Conservation (phyloP, 2,329 filamentous ascomycete genomes). For the Colletotrichum ledebouriae region DNA sequence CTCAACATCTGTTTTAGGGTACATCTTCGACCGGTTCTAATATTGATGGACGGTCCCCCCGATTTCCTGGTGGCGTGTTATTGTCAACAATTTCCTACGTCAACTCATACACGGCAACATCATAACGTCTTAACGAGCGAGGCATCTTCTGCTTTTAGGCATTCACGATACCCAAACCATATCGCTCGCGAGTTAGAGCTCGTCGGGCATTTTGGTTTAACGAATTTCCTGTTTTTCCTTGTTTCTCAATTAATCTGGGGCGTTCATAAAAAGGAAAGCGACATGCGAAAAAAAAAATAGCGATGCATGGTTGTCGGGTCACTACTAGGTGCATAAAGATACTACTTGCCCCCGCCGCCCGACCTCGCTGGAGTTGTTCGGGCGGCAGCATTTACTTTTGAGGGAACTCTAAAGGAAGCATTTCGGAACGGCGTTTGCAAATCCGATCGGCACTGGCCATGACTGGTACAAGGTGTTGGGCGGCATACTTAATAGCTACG, state of each 20-base stretch:
- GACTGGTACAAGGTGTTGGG: slow-evolving; percentile 10
- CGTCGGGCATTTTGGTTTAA: neutral
- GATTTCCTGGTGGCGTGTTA: too few relatives aligned
- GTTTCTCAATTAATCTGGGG: neutral
- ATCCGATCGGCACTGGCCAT: slow-evolving; percentile 15
- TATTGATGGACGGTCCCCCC: neutral
- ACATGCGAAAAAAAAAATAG: neutral
- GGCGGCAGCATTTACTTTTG: slow-evolving; percentile 10
- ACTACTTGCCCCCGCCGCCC: neutral
- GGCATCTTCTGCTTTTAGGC: slow-evolving; percentile 44
- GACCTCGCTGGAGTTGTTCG: slow-evolving; percentile 18
- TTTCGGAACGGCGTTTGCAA: slow-evolving; percentile 17
- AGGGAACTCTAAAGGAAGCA: neutral
- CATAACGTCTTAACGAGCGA: slow-evolving; percentile 25
- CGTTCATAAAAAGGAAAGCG: neutral
- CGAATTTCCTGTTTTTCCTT: neutral
- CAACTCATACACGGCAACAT: slow-evolving; percentile 1
- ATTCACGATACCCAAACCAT: slow-evolving; percentile 44
- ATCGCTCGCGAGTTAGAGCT: slow-evolving; percentile 31
- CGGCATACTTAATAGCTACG: slow-evolving; percentile 1
- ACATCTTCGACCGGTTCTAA: neutral
- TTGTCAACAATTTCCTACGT: neutral
- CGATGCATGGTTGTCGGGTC: slow-evolving; percentile 21
- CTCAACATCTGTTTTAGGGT: slow-evolving; percentile 33
- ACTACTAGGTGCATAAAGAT: slow-evolving; percentile 37